These are phyloP conservation scores for Linum trigynum DNA, from an alignment of 345 rosid genomes.

Conservation along the genomic window DNA sequence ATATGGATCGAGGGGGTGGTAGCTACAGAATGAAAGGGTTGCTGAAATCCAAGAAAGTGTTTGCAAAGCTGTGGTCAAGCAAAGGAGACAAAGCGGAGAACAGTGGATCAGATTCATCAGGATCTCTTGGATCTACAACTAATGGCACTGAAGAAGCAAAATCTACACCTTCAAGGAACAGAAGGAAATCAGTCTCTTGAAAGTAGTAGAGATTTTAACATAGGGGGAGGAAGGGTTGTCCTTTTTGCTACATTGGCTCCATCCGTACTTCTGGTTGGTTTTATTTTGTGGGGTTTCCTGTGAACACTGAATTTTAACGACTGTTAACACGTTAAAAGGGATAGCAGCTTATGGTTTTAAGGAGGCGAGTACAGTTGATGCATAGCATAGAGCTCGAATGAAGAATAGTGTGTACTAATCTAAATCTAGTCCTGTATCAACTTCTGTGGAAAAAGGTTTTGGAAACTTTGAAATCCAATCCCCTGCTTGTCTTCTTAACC, in stretches of 20 bases:
- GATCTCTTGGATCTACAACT: conserved; percentile 47
- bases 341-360: too few species aligned
- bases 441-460: too few species aligned
- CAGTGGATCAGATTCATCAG: conserved; percentile 78
- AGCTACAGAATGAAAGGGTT: conserved; percentile 55
- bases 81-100: conserved; percentile 51
- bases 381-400: too few species aligned
- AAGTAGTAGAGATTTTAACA: background rate
- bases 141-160: conserved; percentile 38
- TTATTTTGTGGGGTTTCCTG: too few species aligned
- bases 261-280: too few species aligned
- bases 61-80: conserved; percentile 44
- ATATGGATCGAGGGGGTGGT: conserved; percentile 35
- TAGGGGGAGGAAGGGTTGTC: background rate
- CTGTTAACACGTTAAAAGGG: too few species aligned
- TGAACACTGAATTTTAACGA: too few species aligned
- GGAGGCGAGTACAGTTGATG: too few species aligned
- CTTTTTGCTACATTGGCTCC: background rate
- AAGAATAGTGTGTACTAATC: too few species aligned
- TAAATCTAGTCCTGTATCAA: too few species aligned
- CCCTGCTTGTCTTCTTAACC: too few species aligned
- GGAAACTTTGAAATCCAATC: too few species aligned
- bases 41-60: conserved; percentile 59
- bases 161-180: conserved; percentile 55
- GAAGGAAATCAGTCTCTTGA: conserved; percentile 64